These are phyloP conservation scores for Fusarium graminum DNA, from an alignment of 2,329 filamentous ascomycete genomes.

Conservation along the genomic window DNA sequence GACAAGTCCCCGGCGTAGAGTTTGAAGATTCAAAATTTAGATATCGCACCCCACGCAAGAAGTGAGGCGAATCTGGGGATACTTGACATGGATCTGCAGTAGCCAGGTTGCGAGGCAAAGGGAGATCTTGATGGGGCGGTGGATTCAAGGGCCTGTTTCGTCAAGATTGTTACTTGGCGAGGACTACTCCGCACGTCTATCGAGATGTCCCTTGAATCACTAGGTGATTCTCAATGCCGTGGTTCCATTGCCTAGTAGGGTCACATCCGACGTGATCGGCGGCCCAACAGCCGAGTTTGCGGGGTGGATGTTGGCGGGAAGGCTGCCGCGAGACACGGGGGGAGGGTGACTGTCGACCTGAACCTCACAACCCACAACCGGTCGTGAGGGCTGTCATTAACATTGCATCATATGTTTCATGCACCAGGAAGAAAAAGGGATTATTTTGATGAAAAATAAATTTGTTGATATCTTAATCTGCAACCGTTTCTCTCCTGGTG, in stretches of 20 bases:
- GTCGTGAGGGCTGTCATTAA: too few relatives aligned
- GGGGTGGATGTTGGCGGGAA: not conserved
- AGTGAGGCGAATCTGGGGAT: slow-evolving; percentile 16
- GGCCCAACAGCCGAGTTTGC: not conserved
- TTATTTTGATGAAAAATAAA: too few relatives aligned
- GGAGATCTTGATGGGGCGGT: not conserved
- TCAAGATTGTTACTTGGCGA: not conserved
- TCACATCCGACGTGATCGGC: not conserved
- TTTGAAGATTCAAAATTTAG: not conserved
- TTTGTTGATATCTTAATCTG: too few relatives aligned
- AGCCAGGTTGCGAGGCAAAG: not conserved
- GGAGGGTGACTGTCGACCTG: not conserved
- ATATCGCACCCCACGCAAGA: slow-evolving; percentile 4
- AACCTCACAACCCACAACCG: not conserved
- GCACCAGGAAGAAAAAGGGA: too few relatives aligned
- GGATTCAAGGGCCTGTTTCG: not conserved
- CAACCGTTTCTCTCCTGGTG: too few relatives aligned
- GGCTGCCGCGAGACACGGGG: not conserved
- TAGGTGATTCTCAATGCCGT: not conserved
- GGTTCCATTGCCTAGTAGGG: not conserved
- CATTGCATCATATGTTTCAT: not conserved
- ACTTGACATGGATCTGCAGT: not conserved
- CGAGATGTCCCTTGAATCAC: not conserved
- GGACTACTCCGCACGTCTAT: not conserved
- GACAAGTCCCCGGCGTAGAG: not conserved